These are phyloP conservation scores for Backusella australiensis DNA, from an alignment of 192 early-diverging fungal genomes.

Conservation along the genomic window DNA sequence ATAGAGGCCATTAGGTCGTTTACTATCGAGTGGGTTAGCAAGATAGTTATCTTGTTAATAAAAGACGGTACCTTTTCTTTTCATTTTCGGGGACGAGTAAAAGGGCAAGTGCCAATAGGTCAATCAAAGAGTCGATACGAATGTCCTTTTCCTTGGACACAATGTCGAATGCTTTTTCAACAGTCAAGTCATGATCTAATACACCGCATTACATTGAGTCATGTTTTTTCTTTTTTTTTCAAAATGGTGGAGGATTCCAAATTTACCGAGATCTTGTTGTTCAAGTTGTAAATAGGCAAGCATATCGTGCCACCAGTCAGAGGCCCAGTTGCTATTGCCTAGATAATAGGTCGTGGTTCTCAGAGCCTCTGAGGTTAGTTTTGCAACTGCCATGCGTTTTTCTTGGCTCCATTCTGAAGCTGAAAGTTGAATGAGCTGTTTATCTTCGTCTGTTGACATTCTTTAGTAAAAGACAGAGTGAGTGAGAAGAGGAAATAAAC, in stretches of 20 bases:
- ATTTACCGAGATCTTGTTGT: not conserved
- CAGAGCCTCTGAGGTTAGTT: not conserved
- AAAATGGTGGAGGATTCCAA: not conserved
- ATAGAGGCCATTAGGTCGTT: constrained; percentile 27
- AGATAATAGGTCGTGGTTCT: not conserved
- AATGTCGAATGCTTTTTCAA: not conserved
- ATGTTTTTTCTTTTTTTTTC: too few relatives aligned
- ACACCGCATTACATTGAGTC: not conserved
- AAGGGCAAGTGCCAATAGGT: constrained; percentile 19
- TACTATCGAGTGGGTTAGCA: not conserved
- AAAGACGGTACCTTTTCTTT: not conserved
- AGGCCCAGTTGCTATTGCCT: not conserved
- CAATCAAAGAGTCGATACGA: constrained; percentile 24
- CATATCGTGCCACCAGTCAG: not conserved
- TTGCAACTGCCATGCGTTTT: not conserved
- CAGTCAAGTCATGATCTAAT: not conserved
- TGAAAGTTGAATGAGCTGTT: not conserved
- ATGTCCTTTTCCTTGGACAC: constrained; percentile 9
- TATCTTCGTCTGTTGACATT: not conserved
- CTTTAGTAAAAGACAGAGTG: not conserved
- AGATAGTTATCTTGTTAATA: too few relatives aligned
- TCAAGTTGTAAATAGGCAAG: constrained; percentile 3
- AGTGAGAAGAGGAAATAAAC: too few relatives aligned
- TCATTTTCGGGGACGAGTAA: not conserved
- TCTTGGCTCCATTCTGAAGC: not conserved